Base-by-base conservation (phyloP, 2,329 filamentous ascomycete species). In the Beauveria scarabaeidicola region DNA sequence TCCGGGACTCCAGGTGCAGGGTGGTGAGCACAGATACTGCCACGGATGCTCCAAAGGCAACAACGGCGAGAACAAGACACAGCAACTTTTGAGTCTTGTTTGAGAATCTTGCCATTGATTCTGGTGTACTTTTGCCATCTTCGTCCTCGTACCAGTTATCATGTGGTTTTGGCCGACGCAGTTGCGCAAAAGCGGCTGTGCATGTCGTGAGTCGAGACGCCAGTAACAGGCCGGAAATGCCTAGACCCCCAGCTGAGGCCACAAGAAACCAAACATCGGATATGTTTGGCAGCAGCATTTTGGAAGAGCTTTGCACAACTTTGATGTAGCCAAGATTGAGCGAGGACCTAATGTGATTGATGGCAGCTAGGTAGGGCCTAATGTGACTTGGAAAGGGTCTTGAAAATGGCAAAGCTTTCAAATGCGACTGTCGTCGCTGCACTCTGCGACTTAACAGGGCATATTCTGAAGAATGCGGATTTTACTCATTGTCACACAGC, bases 111-210 rank as follows among this genome's bases (percentile, higher is more conserved):
- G 78, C 77, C 57, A 84, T 69, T 1, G 85, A 84, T 67, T 87
- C 84, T 41, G 82, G 78, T 0, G 84, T 87, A 36, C 86, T 87
- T 63, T 80, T 78, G 51, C 89, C 89, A 71, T 92, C 89, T 62
- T 78, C 74, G 66, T 92, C 89, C 64, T 85, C 75, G 67, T 91
- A 91, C 15, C 78, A 74, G 10, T 78, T 73, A 40, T 79, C 74
- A 58, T 72, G 72, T 5, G 73, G 71, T 25, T 50, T 58, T 4
- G 32, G 11, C 11, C 54, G 44, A 9, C 44, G 9, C 54, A 29
- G 43, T 41, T 58, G 54, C 17, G 36, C 36, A 19, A 58, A 41
- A 15, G 13, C n/a, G 13, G 46, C 46, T 3, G 44, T 9, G n/a
- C 29, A 58, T 17, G 32, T 25, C 15, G 27, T 50, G 44, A 17